These are phyloP conservation scores for Geosmithia putterillii DNA, from an alignment of 2,329 filamentous ascomycete genomes.

Conservation along the genomic window DNA sequence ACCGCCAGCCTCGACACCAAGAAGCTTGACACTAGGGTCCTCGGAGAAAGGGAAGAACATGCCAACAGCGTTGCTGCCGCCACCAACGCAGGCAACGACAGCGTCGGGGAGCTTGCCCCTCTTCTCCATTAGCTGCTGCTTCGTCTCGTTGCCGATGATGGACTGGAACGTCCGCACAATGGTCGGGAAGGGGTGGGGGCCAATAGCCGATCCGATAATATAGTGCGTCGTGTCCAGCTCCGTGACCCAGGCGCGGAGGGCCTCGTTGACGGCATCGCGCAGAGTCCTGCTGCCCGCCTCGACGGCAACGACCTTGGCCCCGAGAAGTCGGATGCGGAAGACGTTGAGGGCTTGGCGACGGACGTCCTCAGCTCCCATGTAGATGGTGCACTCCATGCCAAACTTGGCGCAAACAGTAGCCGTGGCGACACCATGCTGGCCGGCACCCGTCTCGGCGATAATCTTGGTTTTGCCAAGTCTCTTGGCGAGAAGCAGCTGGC, in stretches of 20 bases:
- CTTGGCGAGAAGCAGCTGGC: constrained; percentile 77
- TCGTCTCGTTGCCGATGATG: constrained; percentile 91
- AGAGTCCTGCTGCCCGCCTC: constrained; percentile 79
- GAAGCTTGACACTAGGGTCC: constrained; percentile 71
- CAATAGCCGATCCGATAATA: constrained; percentile 95
- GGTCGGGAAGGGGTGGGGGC: constrained; percentile 93
- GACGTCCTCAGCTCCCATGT: constrained; percentile 97
- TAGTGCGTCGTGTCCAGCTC: constrained; percentile 92
- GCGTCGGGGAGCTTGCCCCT: constrained; percentile 87
- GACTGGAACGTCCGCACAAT: constrained; percentile 97
- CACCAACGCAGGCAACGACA: constrained; percentile 91
- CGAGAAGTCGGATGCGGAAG: constrained; percentile 94
- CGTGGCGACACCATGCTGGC: constrained; percentile 95
- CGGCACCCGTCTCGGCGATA: constrained; percentile 94
- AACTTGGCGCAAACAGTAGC: constrained; percentile 98
- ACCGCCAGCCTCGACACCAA: constrained; percentile 91
- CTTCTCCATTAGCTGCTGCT: constrained; percentile 75
- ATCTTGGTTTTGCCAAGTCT: constrained; percentile 91
- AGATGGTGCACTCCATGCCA: constrained; percentile 94
- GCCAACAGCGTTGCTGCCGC: constrained; percentile 86
- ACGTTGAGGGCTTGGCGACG: constrained; percentile 93
- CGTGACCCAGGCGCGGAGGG: constrained; percentile 86
- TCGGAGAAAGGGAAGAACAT: constrained; percentile 97
- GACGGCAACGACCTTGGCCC: constrained; percentile 84
- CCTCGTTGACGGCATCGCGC: constrained; percentile 88